These are phyloP conservation scores for Rubia balearica DNA, from an alignment of 305 asterid genomes.

Conservation along the genomic window DNA sequence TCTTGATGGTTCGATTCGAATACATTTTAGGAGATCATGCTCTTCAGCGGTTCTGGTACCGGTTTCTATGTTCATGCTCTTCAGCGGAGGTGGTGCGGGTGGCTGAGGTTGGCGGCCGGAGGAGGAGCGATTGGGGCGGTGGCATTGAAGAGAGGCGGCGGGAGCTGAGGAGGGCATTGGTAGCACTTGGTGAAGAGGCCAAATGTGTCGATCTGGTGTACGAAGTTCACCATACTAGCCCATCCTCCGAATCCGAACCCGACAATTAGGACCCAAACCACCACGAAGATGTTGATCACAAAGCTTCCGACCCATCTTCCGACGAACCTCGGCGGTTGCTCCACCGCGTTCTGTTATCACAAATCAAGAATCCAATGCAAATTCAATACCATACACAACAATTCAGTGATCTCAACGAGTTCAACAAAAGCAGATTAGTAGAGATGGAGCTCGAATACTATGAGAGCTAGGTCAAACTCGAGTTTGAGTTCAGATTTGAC, in stretches of 20 bases:
- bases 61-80: neutral
- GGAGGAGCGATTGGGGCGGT: conserved; percentile 39
- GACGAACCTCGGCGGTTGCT: conserved; percentile 69
- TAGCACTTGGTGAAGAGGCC: conserved; percentile 91
- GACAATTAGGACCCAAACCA: conserved; percentile 70
- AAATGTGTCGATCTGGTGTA: conserved; percentile 79
- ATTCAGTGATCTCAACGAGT: no score
- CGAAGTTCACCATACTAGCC: conserved; percentile 78
- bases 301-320: conserved; percentile 80
- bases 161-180: conserved; percentile 56
- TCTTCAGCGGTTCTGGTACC: no score
- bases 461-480: no score
- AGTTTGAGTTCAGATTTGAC: no score
- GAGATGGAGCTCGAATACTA: no score
- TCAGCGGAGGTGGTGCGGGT: conserved; percentile 24
- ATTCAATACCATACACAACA: no score
- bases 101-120: conserved; percentile 36
- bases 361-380: neutral
- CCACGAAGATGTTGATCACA: conserved; percentile 64
- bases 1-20: no score
- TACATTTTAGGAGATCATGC: no score
- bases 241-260: conserved; percentile 94
- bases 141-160: conserved; percentile 26
- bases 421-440: no score
- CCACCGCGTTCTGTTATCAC: conserved; percentile 69